Evolutionary conservation across 306 rosid genomes (phyloP).

Genomic region (Medicago lupulina): DNA sequence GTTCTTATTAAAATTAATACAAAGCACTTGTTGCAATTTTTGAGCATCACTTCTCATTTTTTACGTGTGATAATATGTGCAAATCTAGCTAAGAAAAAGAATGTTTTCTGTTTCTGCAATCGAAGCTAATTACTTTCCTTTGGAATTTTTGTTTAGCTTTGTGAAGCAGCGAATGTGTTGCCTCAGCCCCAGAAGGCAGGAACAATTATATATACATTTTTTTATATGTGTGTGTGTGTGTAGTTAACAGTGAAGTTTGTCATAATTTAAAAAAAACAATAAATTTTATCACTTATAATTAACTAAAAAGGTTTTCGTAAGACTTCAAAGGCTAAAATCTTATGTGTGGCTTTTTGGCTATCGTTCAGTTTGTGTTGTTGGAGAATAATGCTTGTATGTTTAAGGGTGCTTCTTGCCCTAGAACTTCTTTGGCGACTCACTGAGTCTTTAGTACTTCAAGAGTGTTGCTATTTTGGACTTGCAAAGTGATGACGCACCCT

Average conservation of each 20-base stretch:
- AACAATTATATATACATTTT: neutral
- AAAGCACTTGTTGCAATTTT: constrained; percentile 14
- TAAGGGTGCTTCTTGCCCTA: neutral
- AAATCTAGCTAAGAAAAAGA: constrained; percentile 18
- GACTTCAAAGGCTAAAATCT: constrained; percentile 24
- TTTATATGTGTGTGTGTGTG: no score
- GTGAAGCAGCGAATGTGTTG: neutral
- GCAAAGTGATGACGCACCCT: constrained; percentile 22
- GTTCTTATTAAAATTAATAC: constrained; percentile 4
- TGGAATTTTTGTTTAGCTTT: constrained; percentile 10
- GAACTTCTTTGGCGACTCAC: constrained; percentile 14
- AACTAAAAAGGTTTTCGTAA: constrained; percentile 19
- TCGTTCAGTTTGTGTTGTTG: constrained; percentile 30
- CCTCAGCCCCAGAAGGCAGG: constrained; percentile 3
- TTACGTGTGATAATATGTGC: constrained; percentile 3
- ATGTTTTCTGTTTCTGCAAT: constrained; percentile 5
- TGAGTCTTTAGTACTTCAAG: constrained; percentile 24
- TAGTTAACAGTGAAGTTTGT: constrained; percentile 2
- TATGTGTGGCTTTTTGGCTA: constrained; percentile 6
- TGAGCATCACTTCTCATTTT: constrained; percentile 17
- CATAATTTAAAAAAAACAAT: neutral
- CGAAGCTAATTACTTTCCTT: constrained; percentile 18
- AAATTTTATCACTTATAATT: neutral
- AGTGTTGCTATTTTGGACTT: constrained; percentile 17
- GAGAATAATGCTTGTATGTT: constrained; percentile 32